A percentile compares a stretch with the other conserved stretches of the same genome.
phyloP scores from a whole-genome alignment of 1,284 basidiomycete species.

The Tremellales sp. region DNA sequence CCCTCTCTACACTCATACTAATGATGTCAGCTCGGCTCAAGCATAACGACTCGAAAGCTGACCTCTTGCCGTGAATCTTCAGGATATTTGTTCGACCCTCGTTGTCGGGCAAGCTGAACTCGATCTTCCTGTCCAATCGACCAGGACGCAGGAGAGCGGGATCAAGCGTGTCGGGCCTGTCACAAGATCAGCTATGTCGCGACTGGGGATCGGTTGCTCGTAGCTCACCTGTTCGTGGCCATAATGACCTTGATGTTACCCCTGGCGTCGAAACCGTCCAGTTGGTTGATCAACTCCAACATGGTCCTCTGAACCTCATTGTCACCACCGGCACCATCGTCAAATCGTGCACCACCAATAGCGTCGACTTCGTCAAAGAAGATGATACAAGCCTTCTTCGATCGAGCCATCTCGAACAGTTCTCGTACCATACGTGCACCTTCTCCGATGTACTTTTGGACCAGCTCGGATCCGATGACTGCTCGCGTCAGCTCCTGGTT shows the following conservation, averaged over 20 bases:
- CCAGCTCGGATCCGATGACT: constrained; percentile 90
- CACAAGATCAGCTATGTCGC: background rate
- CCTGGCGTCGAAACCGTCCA: constrained; percentile 97
- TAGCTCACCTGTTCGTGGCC: constrained; percentile 85
- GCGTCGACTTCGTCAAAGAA: constrained; percentile 94
- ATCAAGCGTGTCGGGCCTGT: constrained; percentile 96
- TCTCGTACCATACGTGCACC: constrained; percentile 98
- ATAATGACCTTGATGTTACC: constrained; percentile 99
- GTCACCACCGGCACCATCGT: constrained; percentile 97
- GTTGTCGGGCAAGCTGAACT: constrained; percentile 92
- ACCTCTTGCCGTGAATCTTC: constrained; percentile 93
- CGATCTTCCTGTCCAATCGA: constrained; percentile 90
- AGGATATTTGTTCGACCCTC: constrained; percentile 97
- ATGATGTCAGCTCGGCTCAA: constrained; percentile 4
- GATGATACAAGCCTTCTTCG: constrained; percentile 99
- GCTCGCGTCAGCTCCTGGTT: background rate
- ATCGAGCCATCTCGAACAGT: constrained; percentile 97
- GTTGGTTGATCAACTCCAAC: constrained; percentile 97
- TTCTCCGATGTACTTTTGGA: constrained; percentile 99
- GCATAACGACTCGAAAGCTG: constrained; percentile 12
- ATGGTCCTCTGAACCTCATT: constrained; percentile 99
- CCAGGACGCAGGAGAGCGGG: constrained; percentile 94
- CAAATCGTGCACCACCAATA: constrained; percentile 97
- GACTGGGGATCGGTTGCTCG: no score
- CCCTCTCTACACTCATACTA: constrained; percentile 95